These are phyloP conservation scores for Monsonia emarginata DNA, from an alignment of 441 rosid species.

Conservation along the genomic window DNA sequence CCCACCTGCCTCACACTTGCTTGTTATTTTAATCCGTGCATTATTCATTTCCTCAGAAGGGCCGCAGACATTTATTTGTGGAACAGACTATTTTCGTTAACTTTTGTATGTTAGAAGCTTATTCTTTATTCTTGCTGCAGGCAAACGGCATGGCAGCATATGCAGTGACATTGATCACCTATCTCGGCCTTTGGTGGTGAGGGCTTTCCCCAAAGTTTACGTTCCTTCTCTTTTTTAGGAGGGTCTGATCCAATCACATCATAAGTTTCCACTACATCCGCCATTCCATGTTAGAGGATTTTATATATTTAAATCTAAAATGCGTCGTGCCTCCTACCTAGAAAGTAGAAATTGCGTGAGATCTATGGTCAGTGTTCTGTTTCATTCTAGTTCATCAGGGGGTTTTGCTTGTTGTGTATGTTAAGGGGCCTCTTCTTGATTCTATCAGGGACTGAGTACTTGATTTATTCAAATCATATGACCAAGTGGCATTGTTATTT, in stretches of 20 bases:
- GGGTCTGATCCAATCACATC: background rate
- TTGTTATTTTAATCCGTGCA: too few species aligned
- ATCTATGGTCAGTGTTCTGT: background rate
- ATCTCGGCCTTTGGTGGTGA: slow-evolving; percentile 90
- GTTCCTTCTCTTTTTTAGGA: background rate
- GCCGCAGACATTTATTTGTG: too few species aligned
- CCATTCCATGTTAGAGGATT: background rate
- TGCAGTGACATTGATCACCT: slow-evolving; percentile 58
- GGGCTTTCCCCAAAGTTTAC: slow-evolving; percentile 17
- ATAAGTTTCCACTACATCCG: background rate
- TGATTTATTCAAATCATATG: background rate
- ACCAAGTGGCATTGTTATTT: background rate
- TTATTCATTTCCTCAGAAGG: too few species aligned
- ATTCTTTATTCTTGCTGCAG: slow-evolving; percentile 32
- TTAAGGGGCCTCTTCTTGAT: background rate
- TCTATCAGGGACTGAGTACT: background rate
- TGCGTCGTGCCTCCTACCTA: slow-evolving; percentile 1
- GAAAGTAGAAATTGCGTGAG: background rate
- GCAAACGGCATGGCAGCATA: slow-evolving; percentile 83
- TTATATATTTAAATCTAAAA: background rate
- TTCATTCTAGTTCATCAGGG: background rate
- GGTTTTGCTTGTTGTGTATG: background rate
- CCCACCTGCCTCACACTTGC: too few species aligned
- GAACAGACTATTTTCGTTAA: too few species aligned
- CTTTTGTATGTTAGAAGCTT: background rate